phyloP scores from a whole-genome alignment of 345 rosid species.

The Sonneratia alba region DNA sequence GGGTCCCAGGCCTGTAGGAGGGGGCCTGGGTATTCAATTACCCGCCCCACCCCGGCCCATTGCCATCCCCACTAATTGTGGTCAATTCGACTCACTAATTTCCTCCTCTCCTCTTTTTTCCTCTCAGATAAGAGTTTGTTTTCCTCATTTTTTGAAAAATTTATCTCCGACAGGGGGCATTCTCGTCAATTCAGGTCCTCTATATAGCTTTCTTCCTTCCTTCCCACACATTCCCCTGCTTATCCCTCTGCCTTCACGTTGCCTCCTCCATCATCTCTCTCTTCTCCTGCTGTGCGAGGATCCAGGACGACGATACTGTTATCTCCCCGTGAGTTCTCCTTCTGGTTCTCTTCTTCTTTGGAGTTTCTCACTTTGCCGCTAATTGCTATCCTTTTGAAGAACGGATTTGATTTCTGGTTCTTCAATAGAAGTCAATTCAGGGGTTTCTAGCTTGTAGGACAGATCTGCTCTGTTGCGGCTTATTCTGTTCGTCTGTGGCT shows the following conservation, averaged over 20 bases:
- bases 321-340: neutral
- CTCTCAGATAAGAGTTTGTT: neutral
- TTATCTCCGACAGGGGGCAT: neutral
- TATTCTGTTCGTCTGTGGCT: neutral
- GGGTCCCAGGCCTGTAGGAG: too few relatives aligned
- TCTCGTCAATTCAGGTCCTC: constrained; percentile 2
- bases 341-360: neutral
- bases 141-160: neutral
- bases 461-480: neutral
- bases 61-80: too few relatives aligned
- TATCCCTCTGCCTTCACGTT: neutral
- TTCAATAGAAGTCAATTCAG: neutral
- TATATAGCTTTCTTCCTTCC: neutral
- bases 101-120: neutral
- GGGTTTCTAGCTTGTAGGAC: neutral
- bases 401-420: neutral
- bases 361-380: neutral
- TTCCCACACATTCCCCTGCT: neutral
- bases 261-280: neutral
- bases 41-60: too few relatives aligned
- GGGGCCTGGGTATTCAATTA: too few relatives aligned
- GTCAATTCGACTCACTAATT: neutral
- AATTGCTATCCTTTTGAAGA: neutral
- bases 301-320: neutral
- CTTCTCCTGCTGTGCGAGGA: neutral